Evolutionary conservation across 1,284 basidiomycete species (phyloP).

Genomic region (Ganoderma resinaceum): DNA sequence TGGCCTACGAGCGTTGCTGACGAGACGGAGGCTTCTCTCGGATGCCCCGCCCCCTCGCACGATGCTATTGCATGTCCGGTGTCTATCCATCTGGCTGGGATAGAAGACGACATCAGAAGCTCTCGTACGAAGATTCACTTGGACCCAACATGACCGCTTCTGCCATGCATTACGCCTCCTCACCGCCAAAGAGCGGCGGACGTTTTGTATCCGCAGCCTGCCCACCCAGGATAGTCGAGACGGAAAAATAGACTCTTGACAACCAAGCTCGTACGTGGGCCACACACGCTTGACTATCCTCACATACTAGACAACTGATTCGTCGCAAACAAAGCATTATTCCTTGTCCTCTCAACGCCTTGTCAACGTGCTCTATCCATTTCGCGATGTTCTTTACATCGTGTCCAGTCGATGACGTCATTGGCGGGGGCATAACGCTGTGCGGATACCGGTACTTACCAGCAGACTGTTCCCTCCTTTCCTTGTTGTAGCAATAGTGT

Average conservation of each 20-base stretch:
- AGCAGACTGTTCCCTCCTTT: too few relatives aligned
- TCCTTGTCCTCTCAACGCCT: neutral
- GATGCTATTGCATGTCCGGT: neutral
- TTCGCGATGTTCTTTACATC: neutral
- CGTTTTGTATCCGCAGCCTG: neutral
- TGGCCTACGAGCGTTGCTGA: neutral
- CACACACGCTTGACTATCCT: neutral
- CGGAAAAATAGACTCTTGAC: neutral
- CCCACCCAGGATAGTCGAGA: neutral
- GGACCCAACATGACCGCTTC: neutral
- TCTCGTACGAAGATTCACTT: neutral
- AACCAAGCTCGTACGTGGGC: neutral
- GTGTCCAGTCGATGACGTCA: neutral
- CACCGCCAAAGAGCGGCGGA: neutral
- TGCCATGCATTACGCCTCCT: neutral
- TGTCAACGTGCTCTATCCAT: neutral
- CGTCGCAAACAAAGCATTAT: neutral
- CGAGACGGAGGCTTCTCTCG: neutral
- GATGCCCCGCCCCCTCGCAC: neutral
- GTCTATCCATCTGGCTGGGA: neutral
- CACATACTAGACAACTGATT: neutral
- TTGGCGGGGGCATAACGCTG: too few relatives aligned
- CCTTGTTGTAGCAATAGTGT: too few relatives aligned
- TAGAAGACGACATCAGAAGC: neutral
- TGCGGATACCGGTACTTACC: too few relatives aligned